Conservation (phyloP, 2,329 filamentous ascomycete genomes). For the Beauveria varroae region DNA sequence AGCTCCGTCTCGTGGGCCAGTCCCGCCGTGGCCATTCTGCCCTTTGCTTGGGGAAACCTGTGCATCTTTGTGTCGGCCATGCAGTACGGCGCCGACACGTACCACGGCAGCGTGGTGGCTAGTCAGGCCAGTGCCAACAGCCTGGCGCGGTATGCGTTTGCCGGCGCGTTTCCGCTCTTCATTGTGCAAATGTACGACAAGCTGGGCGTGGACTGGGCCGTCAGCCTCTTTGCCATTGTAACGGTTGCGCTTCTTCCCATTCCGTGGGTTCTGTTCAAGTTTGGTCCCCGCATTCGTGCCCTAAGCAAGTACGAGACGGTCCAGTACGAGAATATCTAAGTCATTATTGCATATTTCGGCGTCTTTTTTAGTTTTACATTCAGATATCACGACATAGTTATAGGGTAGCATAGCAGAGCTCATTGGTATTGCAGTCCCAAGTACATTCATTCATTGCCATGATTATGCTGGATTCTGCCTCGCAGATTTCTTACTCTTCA, state of each 20-base stretch:
- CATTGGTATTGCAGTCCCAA: not conserved
- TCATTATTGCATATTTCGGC: not conserved
- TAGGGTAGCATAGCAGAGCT: not conserved
- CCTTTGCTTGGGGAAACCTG: slow-evolving; percentile 54
- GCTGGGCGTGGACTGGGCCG: slow-evolving; percentile 39
- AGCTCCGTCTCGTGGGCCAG: slow-evolving; percentile 40
- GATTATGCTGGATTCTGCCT: no score
- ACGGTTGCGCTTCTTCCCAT: slow-evolving; percentile 40
- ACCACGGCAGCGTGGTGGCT: slow-evolving; percentile 46
- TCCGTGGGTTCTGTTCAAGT: slow-evolving; percentile 46
- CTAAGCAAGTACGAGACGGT: slow-evolving; percentile 33
- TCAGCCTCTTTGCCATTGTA: slow-evolving; percentile 40
- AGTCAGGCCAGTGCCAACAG: slow-evolving; percentile 54
- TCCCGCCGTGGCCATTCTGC: slow-evolving; percentile 42
- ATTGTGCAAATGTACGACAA: slow-evolving; percentile 45
- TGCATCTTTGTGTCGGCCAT: slow-evolving; percentile 48
- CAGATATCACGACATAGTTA: not conserved
- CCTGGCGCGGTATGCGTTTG: slow-evolving; percentile 47
- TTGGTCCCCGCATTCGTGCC: slow-evolving; percentile 33
- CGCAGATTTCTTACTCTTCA: not conserved
- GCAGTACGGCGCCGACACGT: slow-evolving; percentile 49
- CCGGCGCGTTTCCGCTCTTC: slow-evolving; percentile 53
- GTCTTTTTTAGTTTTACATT: not conserved
- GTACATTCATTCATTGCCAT: not conserved
- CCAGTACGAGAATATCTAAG: slow-evolving; percentile 13